Evolutionary conservation across 345 rosid genomes (phyloP), one percentile per base, ranked within the genome.

Genomic region (Passiflora organensis): DNA sequence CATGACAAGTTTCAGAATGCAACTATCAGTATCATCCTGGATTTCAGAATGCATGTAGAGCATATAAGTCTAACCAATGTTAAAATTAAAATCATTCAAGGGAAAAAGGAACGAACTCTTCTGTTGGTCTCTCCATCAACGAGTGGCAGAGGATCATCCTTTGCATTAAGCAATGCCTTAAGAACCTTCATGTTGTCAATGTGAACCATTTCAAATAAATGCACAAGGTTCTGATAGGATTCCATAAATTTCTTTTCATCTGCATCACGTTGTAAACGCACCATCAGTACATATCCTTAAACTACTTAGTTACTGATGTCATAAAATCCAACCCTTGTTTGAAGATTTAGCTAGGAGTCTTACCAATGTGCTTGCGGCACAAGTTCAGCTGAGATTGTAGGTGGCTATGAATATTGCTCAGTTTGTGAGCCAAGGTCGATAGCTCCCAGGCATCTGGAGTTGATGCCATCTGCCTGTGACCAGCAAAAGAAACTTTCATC

Each of bases 161-260:
- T 73, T 10, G 70, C 48, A 66, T 64, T 49, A 25, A 81, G 36
- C 58, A 81, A 41, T 17, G 78, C 78, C 63, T 51, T 73, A 50
- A 81, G 73, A 61, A 76, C 34, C 70, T 45, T 72, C 72, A 64
- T 59, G 64, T 81, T 81, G 69, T 81, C 86, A 32, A 64, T 65
- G 14, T 78, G 82, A 28, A 58, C 48, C 28, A 43, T 66, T 6
- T 56, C 66, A 38, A 76, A 56, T 70, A 76, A 57, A 51, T 42
- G 49, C 45, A 50, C 10, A 28, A 75, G 71, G 45, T 61, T 68
- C 55, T 80, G 74, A 41, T 68, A 70, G 10, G 58, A 52, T 58
- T 73, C 72, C 36, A 43, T 11, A 13, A 44, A 48, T 66, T 60
- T 76, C 70, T 47, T 76, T 42, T 73, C 76, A 53, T 69, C 86